phyloP scores from a whole-genome alignment of 192 early-diverging fungal genomes.

The Mortierella alpina region DNA sequence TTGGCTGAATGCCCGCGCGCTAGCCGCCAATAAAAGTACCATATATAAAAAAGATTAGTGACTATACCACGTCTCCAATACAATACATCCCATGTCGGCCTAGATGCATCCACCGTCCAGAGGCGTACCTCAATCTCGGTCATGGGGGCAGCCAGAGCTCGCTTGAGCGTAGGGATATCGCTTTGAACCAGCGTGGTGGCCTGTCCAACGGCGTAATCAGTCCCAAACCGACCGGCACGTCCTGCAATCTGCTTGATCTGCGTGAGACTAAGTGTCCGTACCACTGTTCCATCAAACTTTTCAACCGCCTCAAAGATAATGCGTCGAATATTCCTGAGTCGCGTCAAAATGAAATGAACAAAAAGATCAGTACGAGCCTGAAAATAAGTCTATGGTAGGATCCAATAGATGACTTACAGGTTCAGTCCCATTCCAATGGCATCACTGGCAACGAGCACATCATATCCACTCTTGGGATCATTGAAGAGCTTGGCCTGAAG shows the following conservation, averaged over 20 bases:
- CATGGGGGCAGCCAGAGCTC: conserved; percentile 31
- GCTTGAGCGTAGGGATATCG: conserved; percentile 33
- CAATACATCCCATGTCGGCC: background rate
- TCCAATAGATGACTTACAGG: conserved; percentile 61
- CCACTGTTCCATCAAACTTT: conserved; percentile 82
- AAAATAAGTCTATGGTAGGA: background rate
- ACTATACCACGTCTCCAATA: background rate
- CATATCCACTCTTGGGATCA: conserved; percentile 76
- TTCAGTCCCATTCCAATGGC: conserved; percentile 99
- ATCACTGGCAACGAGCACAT: conserved; percentile 94
- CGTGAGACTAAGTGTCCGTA: conserved; percentile 69
- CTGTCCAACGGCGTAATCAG: conserved; percentile 69
- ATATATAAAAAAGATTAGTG: conserved; percentile 19
- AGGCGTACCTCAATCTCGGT: conserved; percentile 21
- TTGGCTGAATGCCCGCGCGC: conserved; percentile 40
- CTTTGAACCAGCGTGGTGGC: conserved; percentile 73
- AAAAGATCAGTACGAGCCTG: background rate
- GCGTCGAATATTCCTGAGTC: conserved; percentile 82
- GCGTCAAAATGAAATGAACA: background rate
- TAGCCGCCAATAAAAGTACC: background rate
- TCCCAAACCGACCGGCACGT: conserved; percentile 87
- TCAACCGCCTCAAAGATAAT: conserved; percentile 82
- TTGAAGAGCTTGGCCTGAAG: conserved; percentile 93
- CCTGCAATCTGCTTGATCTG: conserved; percentile 96
- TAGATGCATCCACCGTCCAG: background rate